Percentiles rank a stretch among this genome's conserved stretches.
These are phyloP conservation scores for Pistacia vera DNA, from an alignment of 345 rosid genomes.

Conservation along the genomic window DNA sequence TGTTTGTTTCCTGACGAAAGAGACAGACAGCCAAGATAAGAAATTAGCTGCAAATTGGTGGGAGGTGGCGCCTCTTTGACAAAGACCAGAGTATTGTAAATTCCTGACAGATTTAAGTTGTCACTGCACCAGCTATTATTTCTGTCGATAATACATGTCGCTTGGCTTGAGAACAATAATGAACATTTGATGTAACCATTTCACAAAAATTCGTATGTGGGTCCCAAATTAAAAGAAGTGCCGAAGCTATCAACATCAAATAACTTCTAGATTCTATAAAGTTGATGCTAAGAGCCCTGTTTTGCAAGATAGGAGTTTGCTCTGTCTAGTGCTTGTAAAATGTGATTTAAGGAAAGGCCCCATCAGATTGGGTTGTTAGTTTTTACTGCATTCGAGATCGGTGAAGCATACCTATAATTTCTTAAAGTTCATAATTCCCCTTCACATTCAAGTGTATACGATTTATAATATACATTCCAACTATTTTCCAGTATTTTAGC, in stretches of 20 bases:
- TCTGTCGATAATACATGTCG: not conserved
- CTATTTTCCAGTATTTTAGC: constrained; percentile 27
- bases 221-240: not conserved
- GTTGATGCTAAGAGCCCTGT: not conserved
- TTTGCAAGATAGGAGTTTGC: too few relatives aligned
- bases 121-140: not conserved
- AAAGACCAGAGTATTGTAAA: not conserved
- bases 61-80: not conserved
- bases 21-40: not conserved
- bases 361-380: too few relatives aligned
- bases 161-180: not conserved
- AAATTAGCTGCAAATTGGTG: not conserved
- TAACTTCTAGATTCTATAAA: not conserved
- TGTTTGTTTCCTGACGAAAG: not conserved
- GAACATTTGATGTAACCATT: not conserved
- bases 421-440: too few relatives aligned
- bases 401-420: not conserved
- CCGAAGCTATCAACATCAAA: not conserved
- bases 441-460: too few relatives aligned
- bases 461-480: not conserved
- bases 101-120: not conserved
- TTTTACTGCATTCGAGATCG: not conserved
- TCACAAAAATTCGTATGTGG: not conserved
- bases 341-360: too few relatives aligned
- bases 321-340: too few relatives aligned